Evolutionary conservation across 768 basidiomycete species (phyloP).

Genomic region (Hortiboletus flavorubellus): DNA sequence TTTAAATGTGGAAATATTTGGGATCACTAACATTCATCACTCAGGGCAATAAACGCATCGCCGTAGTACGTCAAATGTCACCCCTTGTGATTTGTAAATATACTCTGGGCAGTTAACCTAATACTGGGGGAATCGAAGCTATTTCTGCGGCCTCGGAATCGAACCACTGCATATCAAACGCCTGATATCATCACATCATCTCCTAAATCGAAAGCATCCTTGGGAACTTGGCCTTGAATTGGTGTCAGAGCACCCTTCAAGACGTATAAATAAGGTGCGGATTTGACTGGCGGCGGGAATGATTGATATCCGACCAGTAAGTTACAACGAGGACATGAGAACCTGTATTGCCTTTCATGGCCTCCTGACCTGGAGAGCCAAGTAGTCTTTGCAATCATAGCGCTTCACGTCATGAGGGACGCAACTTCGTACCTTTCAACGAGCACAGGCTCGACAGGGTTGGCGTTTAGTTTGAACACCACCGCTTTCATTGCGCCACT

Average conservation of each 20-base stretch:
- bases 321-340: conserved; percentile 50
- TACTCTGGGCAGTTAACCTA: not conserved
- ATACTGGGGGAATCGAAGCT: not conserved
- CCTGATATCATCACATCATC: not conserved
- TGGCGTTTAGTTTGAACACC: conserved; percentile 86
- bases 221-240: conserved; percentile 81
- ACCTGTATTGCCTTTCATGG: conserved; percentile 73
- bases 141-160: not conserved
- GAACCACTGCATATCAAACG: conserved; percentile 1
- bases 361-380: conserved; percentile 49
- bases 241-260: conserved; percentile 81
- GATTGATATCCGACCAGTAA: conserved; percentile 67
- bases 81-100: not conserved
- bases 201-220: conserved; percentile 74
- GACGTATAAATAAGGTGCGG: conserved; percentile 77
- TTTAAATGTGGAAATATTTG: not conserved
- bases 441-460: conserved; percentile 62
- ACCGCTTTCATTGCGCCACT: conserved; percentile 52
- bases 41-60: not conserved
- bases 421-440: conserved; percentile 63
- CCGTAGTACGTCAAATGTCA: not conserved
- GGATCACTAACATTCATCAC: conserved; percentile 5
- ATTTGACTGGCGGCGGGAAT: conserved; percentile 70
- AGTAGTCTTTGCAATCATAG: conserved; percentile 16
- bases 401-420: conserved; percentile 9